These are phyloP conservation scores for Krasilnikovozyma curviuscula DNA, from an alignment of 768 basidiomycete genomes.

Conservation along the genomic window DNA sequence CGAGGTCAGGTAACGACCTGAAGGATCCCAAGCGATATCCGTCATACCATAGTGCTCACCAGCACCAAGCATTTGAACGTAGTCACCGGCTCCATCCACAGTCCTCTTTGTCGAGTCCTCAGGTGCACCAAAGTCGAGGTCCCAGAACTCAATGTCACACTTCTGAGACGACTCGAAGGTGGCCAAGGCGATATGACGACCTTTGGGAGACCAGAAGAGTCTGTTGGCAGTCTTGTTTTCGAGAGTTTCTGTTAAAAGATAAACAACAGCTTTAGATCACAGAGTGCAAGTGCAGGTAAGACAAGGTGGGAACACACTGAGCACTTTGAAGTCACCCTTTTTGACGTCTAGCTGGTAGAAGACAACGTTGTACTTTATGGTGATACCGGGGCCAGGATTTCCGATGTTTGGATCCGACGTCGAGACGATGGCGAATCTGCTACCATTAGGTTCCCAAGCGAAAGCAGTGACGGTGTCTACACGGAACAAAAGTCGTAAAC, in stretches of 20 bases:
- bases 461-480: conserved; percentile 85
- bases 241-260: conserved; percentile 39
- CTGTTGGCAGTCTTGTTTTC: conserved; percentile 74
- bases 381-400: conserved; percentile 69
- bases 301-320: conserved; percentile 37
- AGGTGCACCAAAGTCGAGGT: conserved; percentile 66
- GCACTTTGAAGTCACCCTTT: conserved; percentile 84
- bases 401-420: conserved; percentile 84
- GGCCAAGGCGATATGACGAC: conserved; percentile 84
- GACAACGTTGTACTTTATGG: conserved; percentile 87
- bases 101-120: conserved; percentile 17
- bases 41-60: conserved; percentile 95
- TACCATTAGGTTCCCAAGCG: conserved; percentile 96
- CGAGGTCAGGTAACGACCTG: conserved; percentile 77
- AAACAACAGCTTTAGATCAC: background rate
- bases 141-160: conserved; percentile 98
- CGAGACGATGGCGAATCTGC: conserved; percentile 87
- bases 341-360: conserved; percentile 83
- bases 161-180: conserved; percentile 88
- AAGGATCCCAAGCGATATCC: conserved; percentile 96
- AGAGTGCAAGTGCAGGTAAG: background rate
- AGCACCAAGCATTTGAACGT: conserved; percentile 64
- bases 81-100: conserved; percentile 49
- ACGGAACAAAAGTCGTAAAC: conserved; percentile 4
- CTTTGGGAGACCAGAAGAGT: conserved; percentile 89